Percentiles rank a stretch among this genome's conserved stretches.
phyloP scores from a whole-genome alignment of 2,329 filamentous ascomycete genomes.

The Harringtonia lauricola region DNA sequence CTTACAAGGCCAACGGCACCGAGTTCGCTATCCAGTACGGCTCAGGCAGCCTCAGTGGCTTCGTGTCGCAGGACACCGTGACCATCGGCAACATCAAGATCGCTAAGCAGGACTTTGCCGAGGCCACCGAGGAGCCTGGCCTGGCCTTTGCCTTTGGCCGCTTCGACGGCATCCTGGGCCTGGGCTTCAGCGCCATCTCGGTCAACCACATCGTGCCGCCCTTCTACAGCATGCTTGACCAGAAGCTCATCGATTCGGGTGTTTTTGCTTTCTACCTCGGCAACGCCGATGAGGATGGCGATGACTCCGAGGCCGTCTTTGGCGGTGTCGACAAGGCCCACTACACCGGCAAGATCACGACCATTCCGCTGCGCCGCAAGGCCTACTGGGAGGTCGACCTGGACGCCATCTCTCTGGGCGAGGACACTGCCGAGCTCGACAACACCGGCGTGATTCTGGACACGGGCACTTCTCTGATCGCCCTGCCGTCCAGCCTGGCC shows the following conservation, averaged over 20 bases:
- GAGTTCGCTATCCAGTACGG: slow-evolving; percentile 91
- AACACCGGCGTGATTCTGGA: slow-evolving; percentile 94
- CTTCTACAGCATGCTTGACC: slow-evolving; percentile 92
- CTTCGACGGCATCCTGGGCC: slow-evolving; percentile 92
- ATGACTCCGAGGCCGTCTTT: slow-evolving; percentile 79
- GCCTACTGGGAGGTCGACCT: slow-evolving; percentile 99
- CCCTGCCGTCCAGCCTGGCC: slow-evolving; percentile 79
- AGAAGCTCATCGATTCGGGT: slow-evolving; percentile 79
- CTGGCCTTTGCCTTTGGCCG: slow-evolving; percentile 95
- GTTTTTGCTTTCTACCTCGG: slow-evolving; percentile 97
- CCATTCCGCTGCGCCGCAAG: slow-evolving; percentile 92
- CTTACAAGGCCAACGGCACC: slow-evolving; percentile 88
- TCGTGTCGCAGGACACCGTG: slow-evolving; percentile 80
- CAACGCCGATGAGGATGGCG: slow-evolving; percentile 53
- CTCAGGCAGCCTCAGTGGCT: slow-evolving; percentile 87
- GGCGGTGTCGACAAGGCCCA: slow-evolving; percentile 78
- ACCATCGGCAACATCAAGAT: slow-evolving; percentile 82
- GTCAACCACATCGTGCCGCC: slow-evolving; percentile 91
- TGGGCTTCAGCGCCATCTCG: slow-evolving; percentile 93
- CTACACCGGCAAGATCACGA: slow-evolving; percentile 75
- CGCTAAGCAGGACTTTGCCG: slow-evolving; percentile 87
- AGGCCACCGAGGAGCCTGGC: slow-evolving; percentile 91
- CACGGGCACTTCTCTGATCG: slow-evolving; percentile 95
- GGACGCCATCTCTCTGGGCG: slow-evolving; percentile 80
- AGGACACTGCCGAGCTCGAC: slow-evolving; percentile 78